A percentile compares a stretch with the other conserved stretches of the same genome.
Conservation (phyloP, 345 rosid species). For the Balakata baccata region DNA sequence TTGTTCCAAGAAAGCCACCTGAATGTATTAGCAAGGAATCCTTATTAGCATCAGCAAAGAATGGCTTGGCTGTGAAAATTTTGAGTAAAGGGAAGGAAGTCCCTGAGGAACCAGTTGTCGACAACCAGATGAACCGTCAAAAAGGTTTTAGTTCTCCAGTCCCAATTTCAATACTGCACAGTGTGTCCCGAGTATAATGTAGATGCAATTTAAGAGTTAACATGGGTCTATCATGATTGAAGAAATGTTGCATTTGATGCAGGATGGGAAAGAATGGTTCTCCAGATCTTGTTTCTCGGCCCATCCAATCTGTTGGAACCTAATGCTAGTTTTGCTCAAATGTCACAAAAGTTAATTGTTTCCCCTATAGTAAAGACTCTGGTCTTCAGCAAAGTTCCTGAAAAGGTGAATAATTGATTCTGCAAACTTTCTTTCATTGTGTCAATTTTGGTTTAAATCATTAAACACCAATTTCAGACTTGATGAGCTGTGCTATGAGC, state of each 20-base stretch:
- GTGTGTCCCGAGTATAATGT: not conserved
- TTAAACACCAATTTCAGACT: not conserved
- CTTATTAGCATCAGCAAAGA: constrained; percentile 83
- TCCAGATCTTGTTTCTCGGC: constrained; percentile 88
- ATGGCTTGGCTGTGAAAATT: constrained; percentile 86
- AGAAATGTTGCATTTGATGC: constrained; percentile 23
- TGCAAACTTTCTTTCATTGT: not conserved
- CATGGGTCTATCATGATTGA: not conserved
- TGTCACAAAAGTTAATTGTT: constrained; percentile 90
- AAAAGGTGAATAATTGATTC: constrained; percentile 52
- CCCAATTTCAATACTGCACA: constrained; percentile 1
- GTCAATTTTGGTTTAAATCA: not conserved
- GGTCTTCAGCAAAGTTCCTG: constrained; percentile 96
- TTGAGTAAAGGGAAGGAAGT: constrained; percentile 91
- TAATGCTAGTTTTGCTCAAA: constrained; percentile 82
- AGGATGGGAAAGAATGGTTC: constrained; percentile 99
- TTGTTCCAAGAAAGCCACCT: constrained; percentile 73
- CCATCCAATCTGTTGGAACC: constrained; percentile 95
- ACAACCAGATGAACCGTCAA: constrained; percentile 61
- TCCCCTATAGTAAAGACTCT: constrained; percentile 92
- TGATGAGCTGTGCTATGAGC: no score
- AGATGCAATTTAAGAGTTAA: constrained; percentile 11
- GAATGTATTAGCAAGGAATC: constrained; percentile 74
- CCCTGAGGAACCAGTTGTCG: constrained; percentile 73
- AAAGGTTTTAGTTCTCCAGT: constrained; percentile 47